These are phyloP conservation scores for Lactarius quietus DNA, from an alignment of 768 basidiomycete species.

Conservation along the genomic window DNA sequence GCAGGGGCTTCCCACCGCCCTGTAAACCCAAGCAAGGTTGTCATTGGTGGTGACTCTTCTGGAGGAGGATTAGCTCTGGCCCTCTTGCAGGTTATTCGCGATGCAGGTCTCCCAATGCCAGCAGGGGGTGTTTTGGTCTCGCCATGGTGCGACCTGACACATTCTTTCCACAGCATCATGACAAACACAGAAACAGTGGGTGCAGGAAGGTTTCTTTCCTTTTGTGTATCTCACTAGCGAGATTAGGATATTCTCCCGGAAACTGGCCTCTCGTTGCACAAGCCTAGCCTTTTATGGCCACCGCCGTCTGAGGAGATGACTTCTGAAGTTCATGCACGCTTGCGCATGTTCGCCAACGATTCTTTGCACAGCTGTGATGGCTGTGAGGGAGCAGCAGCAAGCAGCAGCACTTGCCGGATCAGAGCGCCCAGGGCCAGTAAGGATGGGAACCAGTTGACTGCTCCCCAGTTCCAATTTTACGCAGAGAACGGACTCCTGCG, in stretches of 20 bases:
- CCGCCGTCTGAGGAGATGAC: slow-evolving; percentile 69
- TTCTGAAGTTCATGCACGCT: slow-evolving; percentile 48
- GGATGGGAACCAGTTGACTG: background rate
- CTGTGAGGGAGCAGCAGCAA: background rate
- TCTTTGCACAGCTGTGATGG: slow-evolving; percentile 39
- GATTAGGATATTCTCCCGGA: slow-evolving; percentile 70
- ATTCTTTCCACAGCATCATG: slow-evolving; percentile 87
- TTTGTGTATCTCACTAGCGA: background rate
- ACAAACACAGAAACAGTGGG: slow-evolving; percentile 77
- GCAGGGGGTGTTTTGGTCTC: slow-evolving; percentile 87
- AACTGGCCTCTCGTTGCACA: slow-evolving; percentile 72
- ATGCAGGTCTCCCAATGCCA: slow-evolving; percentile 73
- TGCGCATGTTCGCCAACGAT: slow-evolving; percentile 59
- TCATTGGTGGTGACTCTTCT: slow-evolving; percentile 88
- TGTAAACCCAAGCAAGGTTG: slow-evolving; percentile 74
- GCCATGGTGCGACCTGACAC: slow-evolving; percentile 89
- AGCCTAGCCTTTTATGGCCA: slow-evolving; percentile 74
- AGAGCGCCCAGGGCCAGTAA: background rate
- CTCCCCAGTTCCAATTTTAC: slow-evolving; percentile 62
- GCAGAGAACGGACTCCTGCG: slow-evolving; percentile 68
- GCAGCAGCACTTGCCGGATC: background rate
- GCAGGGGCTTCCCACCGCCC: slow-evolving; percentile 69
- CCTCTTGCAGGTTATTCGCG: slow-evolving; percentile 82
- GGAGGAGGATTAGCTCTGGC: slow-evolving; percentile 85
- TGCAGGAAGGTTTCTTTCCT: background rate